Base-by-base conservation (phyloP, 371 early-diverging fungal species). In the Lichtheimia ornata region DNA sequence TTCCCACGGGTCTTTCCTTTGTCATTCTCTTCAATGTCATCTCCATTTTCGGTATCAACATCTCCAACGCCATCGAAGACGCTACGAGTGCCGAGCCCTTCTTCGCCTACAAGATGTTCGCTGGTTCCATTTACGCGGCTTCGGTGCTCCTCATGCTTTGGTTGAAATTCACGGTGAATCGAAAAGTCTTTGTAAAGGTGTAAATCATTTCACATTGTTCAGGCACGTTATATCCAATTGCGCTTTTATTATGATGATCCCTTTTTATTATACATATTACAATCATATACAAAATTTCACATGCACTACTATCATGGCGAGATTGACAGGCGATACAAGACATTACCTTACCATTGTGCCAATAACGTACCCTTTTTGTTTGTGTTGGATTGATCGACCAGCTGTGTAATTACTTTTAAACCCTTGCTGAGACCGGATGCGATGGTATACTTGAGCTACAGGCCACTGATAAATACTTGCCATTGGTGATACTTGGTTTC, bases 11-110 rank as follows among this genome's bases (percentile, higher is more conserved):
- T 2, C 52, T 78, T 5, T 71, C 73, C 2, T 47, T 78, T 13
- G 58, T 78, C 2, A 49, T 74, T 0, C 52, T 74, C 1, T 65
- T 63, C 28, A 78, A 78, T 42, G 54, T 65, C 2, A 30, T 69
- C 5, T 47, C 73, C 0, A 67, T 74, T 0, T 78, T 78, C 51
- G 75, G 75, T 20, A 61, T 75, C 14, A 72, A 69, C 44, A 74
- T 78, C 54, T 66, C 75, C 11, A 63, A 68, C 47, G 74, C 70
- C 4, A 64, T 78, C n/a, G 71, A 78, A 57, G 43, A 27, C 2
- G 53, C 45, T 43, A 62, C 67, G n/a, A 25, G 17, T 6, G 50
- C 65, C 3, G 59, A 65, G 11, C 71, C 76, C 1, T 73, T 55
- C 49, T 59, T 73, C 42, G 57, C 63, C 18, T 73, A 70, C 50